These are phyloP conservation scores for Lachnellula cervina DNA, from an alignment of 2,329 filamentous ascomycete genomes.

Conservation along the genomic window DNA sequence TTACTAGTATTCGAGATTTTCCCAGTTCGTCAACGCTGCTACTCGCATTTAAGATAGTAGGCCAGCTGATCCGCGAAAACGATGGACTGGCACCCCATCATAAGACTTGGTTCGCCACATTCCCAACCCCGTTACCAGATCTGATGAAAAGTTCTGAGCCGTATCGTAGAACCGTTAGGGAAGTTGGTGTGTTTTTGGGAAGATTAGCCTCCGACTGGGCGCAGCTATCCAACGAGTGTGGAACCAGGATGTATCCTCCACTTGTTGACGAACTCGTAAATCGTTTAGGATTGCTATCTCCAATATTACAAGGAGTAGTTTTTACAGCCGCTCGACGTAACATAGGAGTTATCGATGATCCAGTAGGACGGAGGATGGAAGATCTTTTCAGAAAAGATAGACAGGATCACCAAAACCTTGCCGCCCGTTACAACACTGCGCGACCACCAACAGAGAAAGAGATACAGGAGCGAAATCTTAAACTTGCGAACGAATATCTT, in stretches of 20 bases:
- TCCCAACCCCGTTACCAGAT: constrained; percentile 37
- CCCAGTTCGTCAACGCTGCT: constrained; percentile 18
- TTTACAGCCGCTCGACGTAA: constrained; percentile 48
- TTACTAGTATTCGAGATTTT: constrained; percentile 34
- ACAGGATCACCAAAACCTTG: constrained; percentile 27
- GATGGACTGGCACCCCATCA: constrained; percentile 35
- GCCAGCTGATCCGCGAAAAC: constrained; percentile 43
- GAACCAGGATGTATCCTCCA: constrained; percentile 44
- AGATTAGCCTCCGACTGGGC: constrained; percentile 40
- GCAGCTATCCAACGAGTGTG: constrained; percentile 34
- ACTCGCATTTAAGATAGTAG: constrained; percentile 34
- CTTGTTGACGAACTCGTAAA: constrained; percentile 50
- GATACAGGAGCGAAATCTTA: constrained; percentile 21
- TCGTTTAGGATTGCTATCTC: constrained; percentile 45
- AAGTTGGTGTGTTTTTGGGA: constrained; percentile 42
- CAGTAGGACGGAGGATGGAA: constrained; percentile 32
- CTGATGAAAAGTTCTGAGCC: constrained; percentile 28
- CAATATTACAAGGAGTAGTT: constrained; percentile 47
- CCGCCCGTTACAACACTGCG: constrained; percentile 22
- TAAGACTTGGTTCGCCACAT: constrained; percentile 42
- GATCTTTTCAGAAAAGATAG: constrained; percentile 35
- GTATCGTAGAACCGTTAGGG: constrained; percentile 28
- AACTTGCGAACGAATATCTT: constrained; percentile 19
- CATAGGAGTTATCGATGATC: constrained; percentile 37
- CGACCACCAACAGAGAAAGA: constrained; percentile 26